Evolutionary conservation across 495 filamentous ascomycete genomes (phyloP).

Genomic region (Penicillium goetzii): DNA sequence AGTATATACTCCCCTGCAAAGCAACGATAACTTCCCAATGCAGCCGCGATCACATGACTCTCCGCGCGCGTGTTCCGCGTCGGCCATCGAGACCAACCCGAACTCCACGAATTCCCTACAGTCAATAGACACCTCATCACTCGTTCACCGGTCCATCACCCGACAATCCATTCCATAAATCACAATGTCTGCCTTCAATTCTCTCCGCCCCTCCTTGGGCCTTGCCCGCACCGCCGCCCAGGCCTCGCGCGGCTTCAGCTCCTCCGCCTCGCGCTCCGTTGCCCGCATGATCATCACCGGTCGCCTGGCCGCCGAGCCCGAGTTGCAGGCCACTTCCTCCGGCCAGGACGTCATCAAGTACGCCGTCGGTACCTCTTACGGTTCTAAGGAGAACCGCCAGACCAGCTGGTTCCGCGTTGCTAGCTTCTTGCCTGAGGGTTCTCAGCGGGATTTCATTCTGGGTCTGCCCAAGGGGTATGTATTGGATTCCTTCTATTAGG

Average conservation of each 20-base stretch:
- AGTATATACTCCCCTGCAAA: background rate
- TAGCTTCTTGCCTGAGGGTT: slow-evolving; percentile 63
- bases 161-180: slow-evolving; percentile 13
- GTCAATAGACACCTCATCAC: background rate
- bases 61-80: slow-evolving; percentile 7
- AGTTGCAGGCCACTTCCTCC: slow-evolving; percentile 64
- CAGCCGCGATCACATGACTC: slow-evolving; percentile 5
- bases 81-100: background rate
- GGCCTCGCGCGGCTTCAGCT: slow-evolving; percentile 61
- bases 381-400: slow-evolving; percentile 60
- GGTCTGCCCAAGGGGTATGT: slow-evolving; percentile 80
- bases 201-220: slow-evolving; percentile 43
- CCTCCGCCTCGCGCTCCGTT: slow-evolving; percentile 47
- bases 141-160: slow-evolving; percentile 35
- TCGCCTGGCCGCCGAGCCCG: slow-evolving; percentile 70
- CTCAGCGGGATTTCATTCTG: slow-evolving; percentile 65
- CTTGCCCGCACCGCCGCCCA: slow-evolving; percentile 38
- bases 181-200: slow-evolving; percentile 57
- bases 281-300: slow-evolving; percentile 75
- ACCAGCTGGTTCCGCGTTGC: slow-evolving; percentile 79
- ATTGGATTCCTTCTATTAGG: background rate
- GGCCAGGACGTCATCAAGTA: slow-evolving; percentile 73
- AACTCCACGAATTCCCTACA: background rate
- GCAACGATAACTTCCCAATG: background rate
- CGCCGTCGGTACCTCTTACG: slow-evolving; percentile 61